phyloP scores from a whole-genome alignment of 495 filamentous ascomycete genomes.

The Aspergillus sparsus region DNA sequence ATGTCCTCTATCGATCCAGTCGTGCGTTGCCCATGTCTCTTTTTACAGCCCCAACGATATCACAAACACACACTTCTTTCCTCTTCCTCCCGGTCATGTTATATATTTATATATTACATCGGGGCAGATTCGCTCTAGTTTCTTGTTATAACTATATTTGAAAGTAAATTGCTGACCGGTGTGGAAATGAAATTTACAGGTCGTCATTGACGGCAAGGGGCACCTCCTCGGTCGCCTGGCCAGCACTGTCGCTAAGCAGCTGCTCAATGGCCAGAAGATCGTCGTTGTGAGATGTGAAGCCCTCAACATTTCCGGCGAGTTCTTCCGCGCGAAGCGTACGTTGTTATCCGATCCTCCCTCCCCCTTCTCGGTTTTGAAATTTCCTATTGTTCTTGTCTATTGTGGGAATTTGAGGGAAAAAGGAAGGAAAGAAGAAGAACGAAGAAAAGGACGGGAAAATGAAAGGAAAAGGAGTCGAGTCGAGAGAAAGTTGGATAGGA shows the following conservation, averaged over 20 bases:
- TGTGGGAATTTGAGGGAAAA: not conserved
- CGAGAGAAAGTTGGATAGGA: not conserved
- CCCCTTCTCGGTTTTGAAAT: conserved; percentile 12
- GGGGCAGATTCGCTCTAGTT: not conserved
- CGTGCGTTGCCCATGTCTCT: conserved; percentile 60
- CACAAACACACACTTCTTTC: conserved; percentile 8
- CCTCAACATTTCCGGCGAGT: conserved; percentile 99
- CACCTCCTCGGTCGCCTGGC: conserved; percentile 98
- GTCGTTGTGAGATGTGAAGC: conserved; percentile 98
- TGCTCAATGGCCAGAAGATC: conserved; percentile 99
- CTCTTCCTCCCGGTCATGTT: conserved; percentile 1
- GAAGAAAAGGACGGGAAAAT: not conserved
- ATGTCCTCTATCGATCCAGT: conserved; percentile 98
- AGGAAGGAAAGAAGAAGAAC: too few species aligned
- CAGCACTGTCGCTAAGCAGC: conserved; percentile 98
- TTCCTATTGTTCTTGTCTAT: conserved; percentile 14
- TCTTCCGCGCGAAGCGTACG: conserved; percentile 99
- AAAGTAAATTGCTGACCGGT: conserved; percentile 31
- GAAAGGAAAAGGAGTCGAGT: not conserved
- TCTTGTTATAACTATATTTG: conserved; percentile 9
- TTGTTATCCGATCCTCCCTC: conserved; percentile 38
- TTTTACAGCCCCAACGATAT: conserved; percentile 15
- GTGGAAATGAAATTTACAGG: conserved; percentile 52
- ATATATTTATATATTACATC: conserved; percentile 2
- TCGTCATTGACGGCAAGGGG: conserved; percentile 99